phyloP scores from a whole-genome alignment of 352 stramenopile genomes.

The Phytophthora sp. region DNA sequence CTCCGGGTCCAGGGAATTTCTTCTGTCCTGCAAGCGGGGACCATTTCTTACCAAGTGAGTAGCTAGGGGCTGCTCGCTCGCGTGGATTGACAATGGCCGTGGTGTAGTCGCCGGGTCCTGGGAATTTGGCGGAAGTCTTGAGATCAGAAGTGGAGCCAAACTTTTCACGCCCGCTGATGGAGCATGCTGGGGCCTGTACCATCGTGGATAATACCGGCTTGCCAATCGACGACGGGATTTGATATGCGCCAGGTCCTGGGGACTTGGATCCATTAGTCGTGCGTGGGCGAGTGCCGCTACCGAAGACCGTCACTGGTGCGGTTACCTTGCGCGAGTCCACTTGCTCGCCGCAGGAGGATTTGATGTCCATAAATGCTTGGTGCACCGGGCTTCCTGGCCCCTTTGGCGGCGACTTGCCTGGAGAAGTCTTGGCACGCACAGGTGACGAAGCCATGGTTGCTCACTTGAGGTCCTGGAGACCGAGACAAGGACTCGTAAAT shows the following conservation, averaged over 20 bases:
- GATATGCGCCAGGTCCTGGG: constrained; percentile 65
- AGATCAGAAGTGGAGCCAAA: constrained; percentile 73
- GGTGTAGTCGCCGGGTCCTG: constrained; percentile 73
- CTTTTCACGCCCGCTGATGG: constrained; percentile 80
- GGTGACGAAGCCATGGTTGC: constrained; percentile 43
- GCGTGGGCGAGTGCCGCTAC: constrained; percentile 60
- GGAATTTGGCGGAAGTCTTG: constrained; percentile 50
- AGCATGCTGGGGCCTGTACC: constrained; percentile 54
- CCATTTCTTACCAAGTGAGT: constrained; percentile 84
- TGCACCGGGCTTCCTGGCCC: constrained; percentile 29
- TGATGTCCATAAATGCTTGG: constrained; percentile 63
- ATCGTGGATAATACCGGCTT: constrained; percentile 78
- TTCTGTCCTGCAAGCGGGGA: constrained; percentile 42
- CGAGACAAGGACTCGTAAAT: background rate
- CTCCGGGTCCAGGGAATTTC: constrained; percentile 64
- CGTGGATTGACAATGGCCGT: constrained; percentile 70
- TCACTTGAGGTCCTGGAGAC: background rate
- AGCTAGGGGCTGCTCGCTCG: constrained; percentile 64
- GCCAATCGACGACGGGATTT: constrained; percentile 75
- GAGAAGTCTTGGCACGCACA: constrained; percentile 37
- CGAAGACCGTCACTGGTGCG: constrained; percentile 67
- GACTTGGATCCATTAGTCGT: constrained; percentile 60
- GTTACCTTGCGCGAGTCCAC: constrained; percentile 79
- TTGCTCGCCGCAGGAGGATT: constrained; percentile 73
- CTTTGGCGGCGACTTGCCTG: constrained; percentile 42